Conservation (phyloP, 768 basidiomycete genomes). For the Amanita rubescens region DNA sequence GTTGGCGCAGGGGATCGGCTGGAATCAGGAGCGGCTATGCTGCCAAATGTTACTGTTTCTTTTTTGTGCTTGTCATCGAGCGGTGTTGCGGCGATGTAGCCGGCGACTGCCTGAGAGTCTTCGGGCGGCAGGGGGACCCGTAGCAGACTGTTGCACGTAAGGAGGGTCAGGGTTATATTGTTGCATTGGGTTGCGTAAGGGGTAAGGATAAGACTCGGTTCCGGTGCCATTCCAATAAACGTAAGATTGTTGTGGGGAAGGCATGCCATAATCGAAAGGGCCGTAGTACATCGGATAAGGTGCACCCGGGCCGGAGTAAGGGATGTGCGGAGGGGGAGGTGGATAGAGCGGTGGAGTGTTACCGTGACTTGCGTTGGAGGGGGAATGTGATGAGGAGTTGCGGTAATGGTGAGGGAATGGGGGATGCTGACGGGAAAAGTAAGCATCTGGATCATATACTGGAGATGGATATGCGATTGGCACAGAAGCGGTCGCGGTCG, state of each 20-base stretch:
- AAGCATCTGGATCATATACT: slow-evolving; percentile 6
- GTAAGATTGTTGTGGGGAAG: slow-evolving; percentile 4
- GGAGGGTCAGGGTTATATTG: background rate
- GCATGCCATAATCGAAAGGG: slow-evolving; percentile 16
- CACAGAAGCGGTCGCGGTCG: no score
- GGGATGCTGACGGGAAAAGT: slow-evolving; percentile 13
- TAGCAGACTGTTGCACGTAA: background rate
- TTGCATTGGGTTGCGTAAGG: slow-evolving; percentile 12
- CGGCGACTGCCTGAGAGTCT: slow-evolving; percentile 27
- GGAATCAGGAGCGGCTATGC: slow-evolving; percentile 29
- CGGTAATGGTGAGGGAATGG: slow-evolving; percentile 4
- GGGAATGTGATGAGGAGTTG: slow-evolving; percentile 7
- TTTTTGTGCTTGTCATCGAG: slow-evolving; percentile 10
- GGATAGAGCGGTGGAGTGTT: slow-evolving; percentile 8
- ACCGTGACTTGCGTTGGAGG: slow-evolving; percentile 7
- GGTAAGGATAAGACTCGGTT: background rate
- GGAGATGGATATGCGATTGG: slow-evolving; percentile 10
- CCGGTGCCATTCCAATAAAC: background rate
- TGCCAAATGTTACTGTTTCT: slow-evolving; percentile 44
- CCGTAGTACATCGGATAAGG: slow-evolving; percentile 9
- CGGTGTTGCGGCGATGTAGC: slow-evolving; percentile 18
- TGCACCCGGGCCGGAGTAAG: slow-evolving; percentile 6
- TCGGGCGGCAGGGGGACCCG: slow-evolving; percentile 8
- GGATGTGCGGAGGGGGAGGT: slow-evolving; percentile 10
- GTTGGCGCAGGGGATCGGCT: slow-evolving; percentile 19